Base-by-base conservation (phyloP, 345 rosid species). In the Pistacia vera region DNA sequence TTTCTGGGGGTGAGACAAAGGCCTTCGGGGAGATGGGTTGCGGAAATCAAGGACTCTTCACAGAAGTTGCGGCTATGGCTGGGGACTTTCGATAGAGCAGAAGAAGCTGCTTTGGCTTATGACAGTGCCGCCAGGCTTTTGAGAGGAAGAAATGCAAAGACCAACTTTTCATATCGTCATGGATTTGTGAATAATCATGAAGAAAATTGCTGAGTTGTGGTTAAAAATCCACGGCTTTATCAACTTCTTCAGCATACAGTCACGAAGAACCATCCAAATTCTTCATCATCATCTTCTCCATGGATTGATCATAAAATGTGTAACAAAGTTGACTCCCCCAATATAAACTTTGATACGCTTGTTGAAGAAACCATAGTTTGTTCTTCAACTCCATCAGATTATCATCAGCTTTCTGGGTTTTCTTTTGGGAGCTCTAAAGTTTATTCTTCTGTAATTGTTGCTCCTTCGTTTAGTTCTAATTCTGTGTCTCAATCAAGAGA, bases 21-120 rank as follows among this genome's bases (percentile, higher is more conserved):
- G 68, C 88, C 89, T 0, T 88, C 91, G 0, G 89, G 91, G 2
- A 86, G 88, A 83, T 88, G 91, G 91, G 91, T 84, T 7, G 89
- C 91, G 5, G 91, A 88, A 74, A 88, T 88, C 75, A 88, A 84
- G 79, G 81, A 86, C 66, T 76, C 88, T 18, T 74, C 86, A n/a
- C 84, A 84, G 78, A 88, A 88, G 80, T 79, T 88, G 67, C 80
- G 91, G 84, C 80, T 88, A 18, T 86, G 91, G 91, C 49, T 88
- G 18, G 91, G 91, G 54, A 88, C 88, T 72, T 88, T 83, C 22
- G 83, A 86, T 59, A 36, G 66, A 33, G 79, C 89, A 0, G 89
- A 86, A 74, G 89, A 88, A 18, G 89, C 91, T 4, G 89, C 91
- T 51, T 2, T 78, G 63, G 86, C 89, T 72, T 88, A 86, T 20